Percentiles rank a stretch among this genome's conserved stretches.
Evolutionary conservation across 305 asterid genomes (phyloP).

Genomic region (Fraxinus floribunda): DNA sequence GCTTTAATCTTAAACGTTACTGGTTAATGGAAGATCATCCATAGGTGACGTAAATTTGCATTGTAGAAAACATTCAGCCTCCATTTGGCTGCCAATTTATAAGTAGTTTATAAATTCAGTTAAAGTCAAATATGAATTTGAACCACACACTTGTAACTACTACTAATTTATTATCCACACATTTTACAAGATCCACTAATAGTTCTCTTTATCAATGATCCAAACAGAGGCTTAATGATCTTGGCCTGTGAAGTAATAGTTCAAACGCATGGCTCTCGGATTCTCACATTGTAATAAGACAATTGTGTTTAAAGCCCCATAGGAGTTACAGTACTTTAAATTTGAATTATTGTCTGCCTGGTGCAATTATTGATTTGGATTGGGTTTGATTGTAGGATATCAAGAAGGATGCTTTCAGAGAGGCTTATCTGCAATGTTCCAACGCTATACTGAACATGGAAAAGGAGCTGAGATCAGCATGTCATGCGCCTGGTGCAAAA

Average conservation of each 20-base stretch:
- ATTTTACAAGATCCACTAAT: neutral
- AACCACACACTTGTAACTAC: neutral
- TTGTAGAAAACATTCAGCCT: neutral
- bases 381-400: conserved; percentile 58
- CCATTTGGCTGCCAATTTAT: neutral
- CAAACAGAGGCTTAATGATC: neutral
- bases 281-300: neutral
- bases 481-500: conserved; percentile 77
- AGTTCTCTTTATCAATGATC: neutral
- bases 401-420: conserved; percentile 85
- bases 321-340: neutral
- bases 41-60: neutral
- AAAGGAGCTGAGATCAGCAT: conserved; percentile 78
- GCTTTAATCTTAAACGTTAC: neutral
- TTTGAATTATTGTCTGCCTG: neutral
- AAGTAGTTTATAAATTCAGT: no score
- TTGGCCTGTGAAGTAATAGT: conserved; percentile 6
- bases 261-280: neutral
- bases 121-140: neutral
- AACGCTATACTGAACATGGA: conserved; percentile 80
- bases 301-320: neutral
- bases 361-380: conserved; percentile 25
- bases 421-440: conserved; percentile 75
- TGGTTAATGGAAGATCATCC: neutral
- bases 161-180: neutral